Conservation (phyloP, 345 rosid species). For the Rhodamnia rubescens region DNA sequence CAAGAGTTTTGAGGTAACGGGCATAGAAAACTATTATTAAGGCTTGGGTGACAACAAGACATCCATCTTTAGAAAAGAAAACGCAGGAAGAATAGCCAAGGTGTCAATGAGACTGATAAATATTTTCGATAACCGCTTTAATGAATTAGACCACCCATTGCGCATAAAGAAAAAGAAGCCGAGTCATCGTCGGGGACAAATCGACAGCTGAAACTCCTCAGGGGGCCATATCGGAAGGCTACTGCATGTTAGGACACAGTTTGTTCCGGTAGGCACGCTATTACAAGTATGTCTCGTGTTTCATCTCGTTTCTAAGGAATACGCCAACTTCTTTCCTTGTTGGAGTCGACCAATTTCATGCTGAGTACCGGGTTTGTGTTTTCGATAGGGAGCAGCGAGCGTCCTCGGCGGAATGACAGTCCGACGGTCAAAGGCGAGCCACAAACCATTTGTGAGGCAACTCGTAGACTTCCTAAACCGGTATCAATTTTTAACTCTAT, state of each 20-base stretch:
- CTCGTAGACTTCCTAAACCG: too few species aligned
- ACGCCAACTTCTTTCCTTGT: too few species aligned
- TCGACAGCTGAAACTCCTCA: neutral
- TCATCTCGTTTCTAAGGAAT: neutral
- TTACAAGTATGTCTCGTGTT: neutral
- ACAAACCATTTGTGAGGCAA: too few species aligned
- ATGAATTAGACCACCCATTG: neutral
- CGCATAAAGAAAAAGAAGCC: neutral
- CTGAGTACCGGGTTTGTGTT: too few species aligned
- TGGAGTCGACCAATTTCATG: too few species aligned
- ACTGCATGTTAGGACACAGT: neutral
- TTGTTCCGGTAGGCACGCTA: neutral
- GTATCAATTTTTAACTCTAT: too few species aligned
- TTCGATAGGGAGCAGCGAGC: too few species aligned
- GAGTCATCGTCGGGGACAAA: neutral
- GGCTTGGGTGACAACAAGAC: neutral
- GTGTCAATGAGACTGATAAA: neutral
- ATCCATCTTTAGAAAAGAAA: neutral
- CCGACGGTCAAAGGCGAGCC: too few species aligned
- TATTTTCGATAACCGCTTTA: neutral
- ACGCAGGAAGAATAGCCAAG: neutral
- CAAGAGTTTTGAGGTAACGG: neutral
- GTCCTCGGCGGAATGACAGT: too few species aligned
- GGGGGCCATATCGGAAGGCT: neutral
- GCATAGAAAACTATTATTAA: neutral